Conservation (phyloP, 2,329 filamentous ascomycete species). For the Sordariomycetes sp. region DNA sequence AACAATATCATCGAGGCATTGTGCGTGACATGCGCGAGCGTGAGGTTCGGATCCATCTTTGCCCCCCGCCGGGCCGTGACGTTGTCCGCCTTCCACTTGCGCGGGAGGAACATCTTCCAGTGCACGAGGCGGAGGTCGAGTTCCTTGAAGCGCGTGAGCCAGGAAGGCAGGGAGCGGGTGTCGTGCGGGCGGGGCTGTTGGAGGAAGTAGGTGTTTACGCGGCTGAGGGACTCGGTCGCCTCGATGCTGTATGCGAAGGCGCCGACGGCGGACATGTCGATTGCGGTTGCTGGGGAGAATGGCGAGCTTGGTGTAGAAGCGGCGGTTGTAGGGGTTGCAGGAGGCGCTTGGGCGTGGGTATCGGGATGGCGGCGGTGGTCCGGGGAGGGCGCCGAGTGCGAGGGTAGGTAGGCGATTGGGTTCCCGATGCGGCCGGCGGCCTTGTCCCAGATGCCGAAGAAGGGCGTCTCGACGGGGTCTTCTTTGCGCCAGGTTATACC, state of each 20-base stretch:
- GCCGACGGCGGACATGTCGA: constrained; percentile 22
- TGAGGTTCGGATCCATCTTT: constrained; percentile 31
- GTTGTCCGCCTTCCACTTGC: constrained; percentile 21
- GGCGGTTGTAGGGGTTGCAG: background rate
- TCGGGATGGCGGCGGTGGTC: constrained; percentile 5
- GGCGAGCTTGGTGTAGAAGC: constrained; percentile 6
- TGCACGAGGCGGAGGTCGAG: constrained; percentile 26
- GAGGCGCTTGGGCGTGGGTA: constrained; percentile 6
- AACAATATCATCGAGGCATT: constrained; percentile 31
- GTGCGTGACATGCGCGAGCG: constrained; percentile 30
- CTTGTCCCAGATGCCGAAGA: constrained; percentile 25
- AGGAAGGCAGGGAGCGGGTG: constrained; percentile 20
- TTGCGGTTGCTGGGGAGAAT: constrained; percentile 1
- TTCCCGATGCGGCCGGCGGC: constrained; percentile 18
- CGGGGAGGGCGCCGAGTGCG: constrained; percentile 6
- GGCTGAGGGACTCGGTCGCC: constrained; percentile 26
- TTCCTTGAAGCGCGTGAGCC: constrained; percentile 29
- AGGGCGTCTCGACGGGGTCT: constrained; percentile 20
- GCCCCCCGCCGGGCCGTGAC: background rate
- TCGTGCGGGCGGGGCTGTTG: constrained; percentile 22
- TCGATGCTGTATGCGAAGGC: constrained; percentile 28
- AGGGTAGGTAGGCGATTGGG: constrained; percentile 16
- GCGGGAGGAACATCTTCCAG: constrained; percentile 24
- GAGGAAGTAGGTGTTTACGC: constrained; percentile 25
- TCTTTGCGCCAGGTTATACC: constrained; percentile 22